phyloP scores from a whole-genome alignment of 352 stramenopile species.

The Phytophthora brassicae region DNA sequence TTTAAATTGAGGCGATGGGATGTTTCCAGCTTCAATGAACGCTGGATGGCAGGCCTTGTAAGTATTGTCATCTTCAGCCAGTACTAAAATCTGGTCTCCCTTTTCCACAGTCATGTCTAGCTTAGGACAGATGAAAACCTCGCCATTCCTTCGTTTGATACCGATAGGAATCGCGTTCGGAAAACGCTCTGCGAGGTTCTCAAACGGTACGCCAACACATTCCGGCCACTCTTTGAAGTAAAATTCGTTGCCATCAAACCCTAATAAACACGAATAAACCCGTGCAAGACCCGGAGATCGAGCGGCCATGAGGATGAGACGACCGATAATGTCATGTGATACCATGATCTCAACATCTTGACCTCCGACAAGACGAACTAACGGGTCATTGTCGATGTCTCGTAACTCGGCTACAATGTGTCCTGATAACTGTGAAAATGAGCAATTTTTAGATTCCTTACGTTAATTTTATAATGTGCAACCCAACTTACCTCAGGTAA shows the following conservation, averaged over 20 bases:
- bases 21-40: slow-evolving; percentile 32
- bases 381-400: slow-evolving; percentile 83
- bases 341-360: slow-evolving; percentile 78
- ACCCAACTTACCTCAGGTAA: slow-evolving; percentile 38
- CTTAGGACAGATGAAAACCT: slow-evolving; percentile 52
- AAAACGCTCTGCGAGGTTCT: slow-evolving; percentile 64
- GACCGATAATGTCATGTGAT: slow-evolving; percentile 84
- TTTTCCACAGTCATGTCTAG: slow-evolving; percentile 27
- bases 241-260: slow-evolving; percentile 87
- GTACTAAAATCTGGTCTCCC: slow-evolving; percentile 71
- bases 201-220: slow-evolving; percentile 65
- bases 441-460: background rate
- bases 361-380: slow-evolving; percentile 69
- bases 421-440: slow-evolving; percentile 35
- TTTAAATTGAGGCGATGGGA: slow-evolving; percentile 29
- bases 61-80: slow-evolving; percentile 85
- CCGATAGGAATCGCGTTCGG: slow-evolving; percentile 77
- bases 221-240: slow-evolving; percentile 85
- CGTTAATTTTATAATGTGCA: background rate
- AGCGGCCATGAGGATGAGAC: slow-evolving; percentile 80
- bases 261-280: slow-evolving; percentile 59
- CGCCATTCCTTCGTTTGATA: slow-evolving; percentile 54
- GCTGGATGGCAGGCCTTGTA: slow-evolving; percentile 60
- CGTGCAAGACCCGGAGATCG: slow-evolving; percentile 66
- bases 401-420: slow-evolving; percentile 86